A percentile compares a stretch with the other conserved stretches of the same genome.
Evolutionary conservation across 805 yeast species (phyloP).

Genomic region (Isabelozyma heimii): DNA sequence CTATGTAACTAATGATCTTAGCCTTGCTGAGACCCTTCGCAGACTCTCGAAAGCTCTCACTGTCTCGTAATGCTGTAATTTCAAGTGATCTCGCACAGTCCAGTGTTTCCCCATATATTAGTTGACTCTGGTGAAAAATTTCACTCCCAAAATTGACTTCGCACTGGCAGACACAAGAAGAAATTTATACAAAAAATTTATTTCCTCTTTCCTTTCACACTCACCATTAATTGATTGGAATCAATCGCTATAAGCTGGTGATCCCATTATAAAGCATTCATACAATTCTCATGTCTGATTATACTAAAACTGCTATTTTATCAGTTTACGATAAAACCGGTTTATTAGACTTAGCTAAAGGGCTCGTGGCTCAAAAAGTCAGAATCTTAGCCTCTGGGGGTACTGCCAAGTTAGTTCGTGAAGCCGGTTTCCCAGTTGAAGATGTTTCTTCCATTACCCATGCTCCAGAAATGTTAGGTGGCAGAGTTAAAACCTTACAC

Average conservation of each 20-base stretch:
- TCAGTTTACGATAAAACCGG: constrained; percentile 99
- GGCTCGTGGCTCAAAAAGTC: constrained; percentile 82
- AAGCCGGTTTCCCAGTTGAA: constrained; percentile 97
- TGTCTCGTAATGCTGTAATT: not conserved
- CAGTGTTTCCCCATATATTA: not conserved
- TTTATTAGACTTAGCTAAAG: constrained; percentile 91
- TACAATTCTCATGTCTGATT: constrained; percentile 21
- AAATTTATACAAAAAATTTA: not conserved
- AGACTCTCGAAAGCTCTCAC: no score
- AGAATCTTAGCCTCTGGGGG: constrained; percentile 97
- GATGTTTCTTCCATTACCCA: constrained; percentile 94
- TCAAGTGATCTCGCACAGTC: constrained; percentile 1
- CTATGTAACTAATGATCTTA: no score
- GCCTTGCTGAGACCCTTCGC: no score
- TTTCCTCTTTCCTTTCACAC: not conserved
- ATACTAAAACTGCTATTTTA: constrained; percentile 84
- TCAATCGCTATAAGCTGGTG: not conserved
- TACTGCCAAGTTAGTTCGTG: constrained; percentile 90
- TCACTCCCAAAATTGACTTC: not conserved
- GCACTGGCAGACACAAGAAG: not conserved
- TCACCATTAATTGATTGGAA: not conserved
- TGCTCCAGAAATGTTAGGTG: constrained; percentile 99
- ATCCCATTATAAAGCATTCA: not conserved
- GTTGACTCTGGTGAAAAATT: not conserved
- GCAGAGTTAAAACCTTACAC: constrained; percentile 96